These are phyloP conservation scores for Chrysochromulina parva DNA, from an alignment of 78 protist genomes.

Conservation along the genomic window DNA sequence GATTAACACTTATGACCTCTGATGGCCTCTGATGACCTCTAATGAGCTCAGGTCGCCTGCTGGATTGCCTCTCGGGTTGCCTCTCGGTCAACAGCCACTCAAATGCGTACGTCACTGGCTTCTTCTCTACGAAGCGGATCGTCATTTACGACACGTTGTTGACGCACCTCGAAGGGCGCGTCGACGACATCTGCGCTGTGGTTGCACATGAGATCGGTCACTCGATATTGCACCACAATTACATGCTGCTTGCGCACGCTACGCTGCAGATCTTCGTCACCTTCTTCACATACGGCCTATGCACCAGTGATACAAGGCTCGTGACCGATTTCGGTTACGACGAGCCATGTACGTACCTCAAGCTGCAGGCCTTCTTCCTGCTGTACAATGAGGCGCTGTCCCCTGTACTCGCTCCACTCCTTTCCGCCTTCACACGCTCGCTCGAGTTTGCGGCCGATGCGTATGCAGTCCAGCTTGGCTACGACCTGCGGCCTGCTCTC, in stretches of 20 bases:
- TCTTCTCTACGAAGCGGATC: conserved; percentile 76
- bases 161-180: neutral
- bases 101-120: conserved; percentile 78
- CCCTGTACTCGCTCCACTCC: neutral
- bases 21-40: no score
- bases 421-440: neutral
- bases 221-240: conserved; percentile 63
- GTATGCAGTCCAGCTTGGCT: neutral
- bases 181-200: conserved; percentile 3
- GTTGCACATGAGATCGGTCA: conserved; percentile 88
- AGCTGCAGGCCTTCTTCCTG: neutral
- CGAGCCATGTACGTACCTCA: no score
- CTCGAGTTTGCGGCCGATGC: conserved; percentile 28
- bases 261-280: conserved; percentile 31
- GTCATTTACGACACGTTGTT: conserved; percentile 80
- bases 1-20: no score
- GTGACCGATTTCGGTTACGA: neutral
- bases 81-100: no score
- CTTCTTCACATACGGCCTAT: conserved; percentile 44
- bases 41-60: no score
- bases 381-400: neutral
- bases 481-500: neutral
- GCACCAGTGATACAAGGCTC: neutral
- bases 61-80: no score
- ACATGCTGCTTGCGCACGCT: conserved; percentile 29